A percentile compares a stretch with the other conserved stretches of the same genome.
Evolutionary conservation across 768 basidiomycete species (phyloP).

Genomic region (Boletus bicolor): DNA sequence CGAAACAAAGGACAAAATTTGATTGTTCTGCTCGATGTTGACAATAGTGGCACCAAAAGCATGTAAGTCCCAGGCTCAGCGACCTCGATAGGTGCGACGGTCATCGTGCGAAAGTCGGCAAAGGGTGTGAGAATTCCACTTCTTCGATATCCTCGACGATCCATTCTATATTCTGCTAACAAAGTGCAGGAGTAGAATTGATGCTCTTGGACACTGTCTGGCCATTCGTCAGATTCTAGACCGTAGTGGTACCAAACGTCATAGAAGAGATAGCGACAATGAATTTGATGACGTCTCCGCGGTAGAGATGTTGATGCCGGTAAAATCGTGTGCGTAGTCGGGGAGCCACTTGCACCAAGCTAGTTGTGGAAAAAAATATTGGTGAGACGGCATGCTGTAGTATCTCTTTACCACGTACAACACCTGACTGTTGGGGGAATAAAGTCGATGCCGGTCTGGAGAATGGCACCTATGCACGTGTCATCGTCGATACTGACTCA

Average conservation of each 20-base stretch:
- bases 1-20: background rate
- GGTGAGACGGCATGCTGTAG: background rate
- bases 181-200: slow-evolving; percentile 1
- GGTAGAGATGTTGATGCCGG: background rate
- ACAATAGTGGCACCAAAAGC: background rate
- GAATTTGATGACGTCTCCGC: slow-evolving; percentile 4
- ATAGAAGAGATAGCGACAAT: background rate
- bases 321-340: background rate
- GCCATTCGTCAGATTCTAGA: slow-evolving; percentile 8
- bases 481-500: slow-evolving; percentile 11
- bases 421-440: background rate
- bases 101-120: slow-evolving; percentile 2
- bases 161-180: slow-evolving; percentile 5
- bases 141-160: background rate
- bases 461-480: background rate
- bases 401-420: slow-evolving; percentile 1
- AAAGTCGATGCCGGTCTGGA: slow-evolving; percentile 7
- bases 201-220: background rate
- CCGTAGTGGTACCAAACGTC: background rate
- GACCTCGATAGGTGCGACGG: slow-evolving; percentile 2
- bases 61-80: background rate
- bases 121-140: background rate
- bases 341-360: slow-evolving; percentile 11
- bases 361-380: background rate
- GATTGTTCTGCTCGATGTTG: slow-evolving; percentile 1